Conservation (phyloP, 441 rosid species). For the Lepidium campestre region DNA sequence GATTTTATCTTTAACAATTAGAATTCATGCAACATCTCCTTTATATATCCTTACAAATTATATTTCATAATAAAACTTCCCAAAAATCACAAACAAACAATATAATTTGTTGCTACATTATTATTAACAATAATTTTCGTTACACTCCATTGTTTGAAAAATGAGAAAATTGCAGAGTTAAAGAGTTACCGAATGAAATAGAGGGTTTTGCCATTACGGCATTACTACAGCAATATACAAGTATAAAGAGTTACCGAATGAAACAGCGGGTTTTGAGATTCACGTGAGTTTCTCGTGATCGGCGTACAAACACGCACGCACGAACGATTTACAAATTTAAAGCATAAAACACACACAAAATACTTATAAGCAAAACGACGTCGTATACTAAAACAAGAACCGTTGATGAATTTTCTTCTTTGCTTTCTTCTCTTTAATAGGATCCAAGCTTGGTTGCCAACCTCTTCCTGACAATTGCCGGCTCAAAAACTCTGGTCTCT, state of each 20-base stretch:
- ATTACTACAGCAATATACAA: neutral
- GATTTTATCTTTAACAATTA: constrained; percentile 7
- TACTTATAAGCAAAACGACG: neutral
- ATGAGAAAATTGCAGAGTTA: too few relatives aligned
- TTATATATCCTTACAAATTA: too few relatives aligned
- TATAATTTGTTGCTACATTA: too few relatives aligned
- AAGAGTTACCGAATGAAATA: too few relatives aligned
- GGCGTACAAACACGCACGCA: constrained; percentile 26
- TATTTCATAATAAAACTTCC: too few relatives aligned
- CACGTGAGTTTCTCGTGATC: constrained; percentile 16
- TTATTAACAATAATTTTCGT: too few relatives aligned
- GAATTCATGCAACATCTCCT: neutral
- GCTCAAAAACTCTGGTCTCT: constrained; percentile 53
- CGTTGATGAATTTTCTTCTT: constrained; percentile 44
- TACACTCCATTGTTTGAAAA: too few relatives aligned
- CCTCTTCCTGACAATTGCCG: constrained; percentile 68
- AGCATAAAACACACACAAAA: neutral
- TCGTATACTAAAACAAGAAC: constrained; percentile 40
- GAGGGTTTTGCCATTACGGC: constrained; percentile 14
- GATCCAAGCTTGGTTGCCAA: constrained; percentile 85
- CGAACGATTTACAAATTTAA: constrained; percentile 6
- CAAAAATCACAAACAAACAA: too few relatives aligned
- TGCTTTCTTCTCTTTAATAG: constrained; percentile 64
- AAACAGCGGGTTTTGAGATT: neutral
- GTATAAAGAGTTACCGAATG: neutral